Conservation (phyloP, 1,284 basidiomycete species). For the Ceratobasidium sp. region DNA sequence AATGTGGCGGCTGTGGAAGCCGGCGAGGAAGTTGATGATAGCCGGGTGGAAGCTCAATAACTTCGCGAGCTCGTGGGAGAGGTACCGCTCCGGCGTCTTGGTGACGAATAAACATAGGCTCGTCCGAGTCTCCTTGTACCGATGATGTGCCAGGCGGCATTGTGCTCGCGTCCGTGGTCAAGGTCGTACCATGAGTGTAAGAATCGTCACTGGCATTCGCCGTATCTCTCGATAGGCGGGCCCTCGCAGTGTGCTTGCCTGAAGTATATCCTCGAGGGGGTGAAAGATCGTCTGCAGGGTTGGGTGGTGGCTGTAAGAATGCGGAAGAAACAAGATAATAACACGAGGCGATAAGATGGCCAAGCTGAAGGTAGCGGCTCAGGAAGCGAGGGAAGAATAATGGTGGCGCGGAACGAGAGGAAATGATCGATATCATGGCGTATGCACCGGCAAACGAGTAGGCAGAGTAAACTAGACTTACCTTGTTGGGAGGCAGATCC, state of each 20-base stretch:
- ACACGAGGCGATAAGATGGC: too few species aligned
- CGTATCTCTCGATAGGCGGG: background rate
- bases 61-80: constrained; percentile 15
- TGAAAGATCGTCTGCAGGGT: too few species aligned
- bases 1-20: background rate
- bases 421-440: too few species aligned
- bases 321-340: too few species aligned
- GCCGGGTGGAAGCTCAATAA: constrained; percentile 27
- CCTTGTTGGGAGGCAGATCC: constrained; percentile 5
- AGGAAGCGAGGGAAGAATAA: too few species aligned
- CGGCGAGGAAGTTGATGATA: constrained; percentile 18
- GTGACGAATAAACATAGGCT: constrained; percentile 23
- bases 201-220: background rate
- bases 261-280: too few species aligned
- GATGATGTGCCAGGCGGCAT: background rate
- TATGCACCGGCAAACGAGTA: background rate
- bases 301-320: too few species aligned
- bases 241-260: background rate
- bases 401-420: too few species aligned
- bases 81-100: constrained; percentile 14
- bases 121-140: background rate
- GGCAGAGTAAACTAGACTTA: background rate
- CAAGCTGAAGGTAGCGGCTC: too few species aligned
- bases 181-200: background rate
- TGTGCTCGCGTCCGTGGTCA: background rate